phyloP scores from a whole-genome alignment of 495 filamentous ascomycete species.

The Daldinia grandis region DNA sequence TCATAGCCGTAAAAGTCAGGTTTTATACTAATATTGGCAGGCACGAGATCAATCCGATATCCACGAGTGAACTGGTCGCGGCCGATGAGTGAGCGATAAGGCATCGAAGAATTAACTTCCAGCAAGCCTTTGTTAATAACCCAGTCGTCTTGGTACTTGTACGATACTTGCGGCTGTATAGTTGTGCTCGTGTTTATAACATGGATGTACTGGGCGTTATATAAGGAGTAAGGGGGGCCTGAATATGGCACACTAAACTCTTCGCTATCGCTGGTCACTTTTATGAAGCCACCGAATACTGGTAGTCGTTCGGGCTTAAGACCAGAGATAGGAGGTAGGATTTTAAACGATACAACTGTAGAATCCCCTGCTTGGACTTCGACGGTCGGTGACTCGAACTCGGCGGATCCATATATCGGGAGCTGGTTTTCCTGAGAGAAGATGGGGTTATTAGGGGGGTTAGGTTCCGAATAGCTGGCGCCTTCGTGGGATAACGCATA shows the following conservation, averaged over 20 bases:
- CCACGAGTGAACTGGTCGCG: slow-evolving; percentile 34
- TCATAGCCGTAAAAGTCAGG: slow-evolving; percentile 41
- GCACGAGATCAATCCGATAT: slow-evolving; percentile 37
- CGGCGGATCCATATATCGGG: slow-evolving; percentile 38
- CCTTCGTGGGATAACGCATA: slow-evolving; percentile 39
- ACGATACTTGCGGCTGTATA: slow-evolving; percentile 19
- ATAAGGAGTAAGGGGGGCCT: slow-evolving; percentile 40
- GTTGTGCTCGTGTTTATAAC: slow-evolving; percentile 23
- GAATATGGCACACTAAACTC: slow-evolving; percentile 43
- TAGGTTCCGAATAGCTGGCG: slow-evolving; percentile 37
- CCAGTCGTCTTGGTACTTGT: slow-evolving; percentile 24
- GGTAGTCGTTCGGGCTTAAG: slow-evolving; percentile 35
- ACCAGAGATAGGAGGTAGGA: slow-evolving; percentile 28
- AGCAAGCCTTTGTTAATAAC: slow-evolving; percentile 23
- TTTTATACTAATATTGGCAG: slow-evolving; percentile 33
- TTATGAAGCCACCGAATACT: slow-evolving; percentile 42
- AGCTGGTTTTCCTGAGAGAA: slow-evolving; percentile 36
- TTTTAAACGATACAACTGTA: slow-evolving; percentile 19
- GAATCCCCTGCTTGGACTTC: slow-evolving; percentile 31
- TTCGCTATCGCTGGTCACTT: slow-evolving; percentile 27
- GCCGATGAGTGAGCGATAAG: slow-evolving; percentile 22
- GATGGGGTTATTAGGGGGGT: slow-evolving; percentile 23
- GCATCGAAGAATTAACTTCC: slow-evolving; percentile 26
- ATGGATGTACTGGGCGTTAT: slow-evolving; percentile 38
- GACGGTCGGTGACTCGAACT: slow-evolving; percentile 31